Evolutionary conservation across 305 asterid species (phyloP).

Genomic region (Fraxinus floribunda): DNA sequence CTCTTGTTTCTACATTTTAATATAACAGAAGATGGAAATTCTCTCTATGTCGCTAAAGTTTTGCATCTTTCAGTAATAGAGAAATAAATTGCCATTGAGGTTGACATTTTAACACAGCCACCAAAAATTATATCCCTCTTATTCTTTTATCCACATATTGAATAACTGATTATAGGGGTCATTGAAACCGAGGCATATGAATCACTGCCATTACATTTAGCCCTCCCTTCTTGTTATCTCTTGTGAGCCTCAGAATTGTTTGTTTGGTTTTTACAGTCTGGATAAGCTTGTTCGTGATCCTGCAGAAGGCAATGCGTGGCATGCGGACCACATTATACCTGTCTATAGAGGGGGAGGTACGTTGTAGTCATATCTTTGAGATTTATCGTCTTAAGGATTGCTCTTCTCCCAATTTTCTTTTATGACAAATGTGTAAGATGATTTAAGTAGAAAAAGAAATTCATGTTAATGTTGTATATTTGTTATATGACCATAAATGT

Average conservation of each 20-base stretch:
- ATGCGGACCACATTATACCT: slow-evolving; percentile 92
- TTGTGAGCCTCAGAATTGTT: slow-evolving; percentile 17
- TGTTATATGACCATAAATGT: background rate
- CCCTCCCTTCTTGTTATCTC: slow-evolving; percentile 7
- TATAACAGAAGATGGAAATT: background rate
- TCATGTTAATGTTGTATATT: background rate
- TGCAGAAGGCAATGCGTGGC: slow-evolving; percentile 91
- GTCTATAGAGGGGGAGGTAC: slow-evolving; percentile 93
- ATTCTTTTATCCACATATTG: slow-evolving; percentile 15
- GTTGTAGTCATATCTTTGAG: slow-evolving; percentile 8
- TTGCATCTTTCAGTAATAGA: background rate
- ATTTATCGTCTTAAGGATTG: background rate
- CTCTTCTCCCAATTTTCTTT: slow-evolving; percentile 3
- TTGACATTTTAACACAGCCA: background rate
- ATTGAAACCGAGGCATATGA: background rate
- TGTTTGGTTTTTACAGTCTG: slow-evolving; percentile 49
- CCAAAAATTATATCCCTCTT: background rate
- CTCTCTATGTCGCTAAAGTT: background rate
- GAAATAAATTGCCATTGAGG: background rate
- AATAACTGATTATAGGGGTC: slow-evolving; percentile 18
- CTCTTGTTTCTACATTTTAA: background rate
- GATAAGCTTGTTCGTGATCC: slow-evolving; percentile 76
- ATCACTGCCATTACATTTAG: background rate
- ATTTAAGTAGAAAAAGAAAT: background rate
- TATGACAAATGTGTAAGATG: background rate